These are phyloP conservation scores for Orbilia blumenaviensis DNA, from an alignment of 2,329 filamentous ascomycete species.

Conservation along the genomic window DNA sequence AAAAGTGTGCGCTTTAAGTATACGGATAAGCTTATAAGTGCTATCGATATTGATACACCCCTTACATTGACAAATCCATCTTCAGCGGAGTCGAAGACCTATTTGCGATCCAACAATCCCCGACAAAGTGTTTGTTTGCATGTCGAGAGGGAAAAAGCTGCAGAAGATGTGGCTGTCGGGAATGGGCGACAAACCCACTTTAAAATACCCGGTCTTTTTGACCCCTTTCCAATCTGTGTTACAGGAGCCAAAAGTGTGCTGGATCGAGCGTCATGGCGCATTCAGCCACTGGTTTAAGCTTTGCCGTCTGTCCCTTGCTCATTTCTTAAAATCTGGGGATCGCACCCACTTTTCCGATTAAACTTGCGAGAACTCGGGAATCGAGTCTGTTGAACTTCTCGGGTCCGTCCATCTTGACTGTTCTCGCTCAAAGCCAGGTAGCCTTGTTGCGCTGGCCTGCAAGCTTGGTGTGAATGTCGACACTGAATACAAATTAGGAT, in stretches of 20 bases:
- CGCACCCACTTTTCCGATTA: constrained; percentile 15
- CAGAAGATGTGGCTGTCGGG: neutral
- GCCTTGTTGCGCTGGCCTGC: no score
- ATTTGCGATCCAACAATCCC: neutral
- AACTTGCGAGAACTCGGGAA: constrained; percentile 1
- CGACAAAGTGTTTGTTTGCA: neutral
- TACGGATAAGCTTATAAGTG: neutral
- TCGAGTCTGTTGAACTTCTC: neutral
- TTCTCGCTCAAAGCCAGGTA: no score
- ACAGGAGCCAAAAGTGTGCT: constrained; percentile 18
- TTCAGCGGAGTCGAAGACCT: neutral
- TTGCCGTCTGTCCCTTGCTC: constrained; percentile 31
- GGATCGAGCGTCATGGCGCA: constrained; percentile 34
- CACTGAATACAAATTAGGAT: no score
- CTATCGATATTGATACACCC: neutral
- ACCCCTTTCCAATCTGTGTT: constrained; percentile 32
- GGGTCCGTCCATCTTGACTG: no score
- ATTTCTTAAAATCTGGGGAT: constrained; percentile 28
- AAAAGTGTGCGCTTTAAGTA: no score
- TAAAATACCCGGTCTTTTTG: constrained; percentile 14
- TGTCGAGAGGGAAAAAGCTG: neutral
- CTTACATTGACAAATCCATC: neutral
- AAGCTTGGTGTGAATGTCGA: no score
- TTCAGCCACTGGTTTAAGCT: constrained; percentile 39
- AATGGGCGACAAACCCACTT: constrained; percentile 20